A percentile compares a stretch with the other conserved stretches of the same genome.
Conservation (phyloP, 768 basidiomycete genomes). For the Leucosporidium scottii region DNA sequence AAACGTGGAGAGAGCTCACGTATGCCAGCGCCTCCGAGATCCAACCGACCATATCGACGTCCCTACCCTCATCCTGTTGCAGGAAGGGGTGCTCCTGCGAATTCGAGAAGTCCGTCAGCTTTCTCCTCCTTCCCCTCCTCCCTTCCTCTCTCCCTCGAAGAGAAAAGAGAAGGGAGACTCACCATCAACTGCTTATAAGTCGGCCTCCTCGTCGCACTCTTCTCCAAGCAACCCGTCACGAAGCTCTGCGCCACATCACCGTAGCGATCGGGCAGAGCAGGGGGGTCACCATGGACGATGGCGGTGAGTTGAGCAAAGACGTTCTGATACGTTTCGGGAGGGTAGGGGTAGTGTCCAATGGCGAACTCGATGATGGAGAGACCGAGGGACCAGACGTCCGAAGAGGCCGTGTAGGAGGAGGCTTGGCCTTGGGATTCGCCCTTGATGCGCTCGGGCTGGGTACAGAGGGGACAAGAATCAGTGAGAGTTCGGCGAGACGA, state of each 20-base stretch:
- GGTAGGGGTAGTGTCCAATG: constrained; percentile 83
- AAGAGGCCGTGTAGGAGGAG: constrained; percentile 88
- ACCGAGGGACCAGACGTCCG: constrained; percentile 96
- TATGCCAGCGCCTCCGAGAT: constrained; percentile 47
- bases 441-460: constrained; percentile 87
- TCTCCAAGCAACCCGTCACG: constrained; percentile 70
- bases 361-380: constrained; percentile 89
- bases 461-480: constrained; percentile 5
- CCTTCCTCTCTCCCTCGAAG: not conserved
- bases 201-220: constrained; percentile 69
- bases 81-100: constrained; percentile 72
- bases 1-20: not conserved
- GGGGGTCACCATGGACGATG: constrained; percentile 90
- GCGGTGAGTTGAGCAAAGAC: constrained; percentile 96
- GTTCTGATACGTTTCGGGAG: constrained; percentile 92
- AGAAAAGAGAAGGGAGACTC: no score
- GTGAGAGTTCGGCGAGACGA: constrained; percentile 3
- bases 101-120: not conserved
- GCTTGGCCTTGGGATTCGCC: constrained; percentile 81
- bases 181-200: constrained; percentile 76
- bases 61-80: constrained; percentile 51
- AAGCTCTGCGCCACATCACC: constrained; percentile 69
- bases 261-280: constrained; percentile 68
- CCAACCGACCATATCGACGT: constrained; percentile 83
- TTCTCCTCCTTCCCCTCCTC: not conserved